Evolutionary conservation across 176 grass and related monocot species (phyloP), one percentile per base, ranked within the genome.

Genomic region (Lolium perenne): DNA sequence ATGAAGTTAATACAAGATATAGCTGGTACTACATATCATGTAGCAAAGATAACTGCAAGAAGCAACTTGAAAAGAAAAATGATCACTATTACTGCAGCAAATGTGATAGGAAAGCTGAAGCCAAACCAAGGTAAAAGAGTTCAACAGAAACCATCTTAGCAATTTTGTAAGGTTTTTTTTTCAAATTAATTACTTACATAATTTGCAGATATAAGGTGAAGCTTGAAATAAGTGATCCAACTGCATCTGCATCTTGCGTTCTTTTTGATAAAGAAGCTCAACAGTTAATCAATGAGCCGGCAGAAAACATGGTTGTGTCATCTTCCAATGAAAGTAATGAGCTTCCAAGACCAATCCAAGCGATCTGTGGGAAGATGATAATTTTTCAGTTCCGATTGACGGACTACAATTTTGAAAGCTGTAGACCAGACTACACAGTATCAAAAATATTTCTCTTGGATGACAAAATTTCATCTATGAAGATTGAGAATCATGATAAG

Each of bases 11-110:
- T 5, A 15, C 8, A 74, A 29, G 2, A 48, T 46, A 74, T 59
- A 38, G 67, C 3, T 83, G 51, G 68, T 60, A 83, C 8, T 83
- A 83, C 81, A 73, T 82, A 32, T 82, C 63, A 70, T 69, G 29
- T 38, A 70, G 18, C 15, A 17, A 62, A 60, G 15, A 20, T 47
- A 60, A 73, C 43, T 71, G 80, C 53, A 82, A 82, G 14, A 83
- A 61, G 22, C 8, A 74, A 60, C 69, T 61, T 47, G 38, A 83
- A 15, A 83, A 61, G 14, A 74, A 17, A 4, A 16, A 0, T 60
- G 9, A 73, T 61, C 12, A 49, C 54, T 74, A 47, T 1, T 74
- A 61, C 29, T 60, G 68, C 1, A n/a, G n/a, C 11, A 60, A 74
- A 13, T 83, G 69, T 6, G 38, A 13, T 5, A 83, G 58, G 0